Conservation (phyloP, 352 stramenopile genomes). For the Pythium myriotylum region DNA sequence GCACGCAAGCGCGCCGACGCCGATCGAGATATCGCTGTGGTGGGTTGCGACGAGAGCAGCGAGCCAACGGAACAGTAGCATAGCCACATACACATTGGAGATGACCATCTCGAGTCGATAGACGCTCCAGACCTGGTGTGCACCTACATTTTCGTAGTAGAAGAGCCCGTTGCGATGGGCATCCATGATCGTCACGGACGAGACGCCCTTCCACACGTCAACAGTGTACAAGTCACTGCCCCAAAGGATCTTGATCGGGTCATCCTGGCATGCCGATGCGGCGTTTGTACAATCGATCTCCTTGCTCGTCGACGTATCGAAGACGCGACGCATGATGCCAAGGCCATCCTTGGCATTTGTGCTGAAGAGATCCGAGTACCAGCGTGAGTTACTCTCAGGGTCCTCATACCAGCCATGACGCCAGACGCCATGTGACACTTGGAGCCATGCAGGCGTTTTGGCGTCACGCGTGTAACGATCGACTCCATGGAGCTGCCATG, state of each 20-base stretch:
- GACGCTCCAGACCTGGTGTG: conserved; percentile 23
- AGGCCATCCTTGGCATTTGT: conserved; percentile 19
- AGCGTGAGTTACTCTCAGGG: conserved; percentile 2
- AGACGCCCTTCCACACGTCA: background rate
- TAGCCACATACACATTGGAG: conserved; percentile 40
- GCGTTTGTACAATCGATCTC: conserved; percentile 34
- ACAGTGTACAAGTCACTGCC: conserved; percentile 14
- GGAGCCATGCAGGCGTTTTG: conserved; percentile 45
- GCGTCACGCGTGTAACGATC: conserved; percentile 28
- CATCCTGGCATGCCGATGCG: conserved; percentile 5
- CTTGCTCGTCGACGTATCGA: conserved; percentile 31
- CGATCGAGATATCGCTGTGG: conserved; percentile 23
- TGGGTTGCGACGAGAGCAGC: conserved; percentile 45
- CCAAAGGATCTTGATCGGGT: conserved; percentile 12
- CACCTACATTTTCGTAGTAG: conserved; percentile 20
- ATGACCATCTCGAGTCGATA: conserved; percentile 56
- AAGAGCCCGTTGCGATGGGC: conserved; percentile 43
- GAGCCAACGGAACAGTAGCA: conserved; percentile 47
- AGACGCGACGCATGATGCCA: conserved; percentile 36
- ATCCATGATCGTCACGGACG: conserved; percentile 26
- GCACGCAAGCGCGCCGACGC: conserved; percentile 42
- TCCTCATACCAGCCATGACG: conserved; percentile 50
- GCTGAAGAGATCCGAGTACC: conserved; percentile 43
- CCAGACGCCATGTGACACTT: conserved; percentile 27
- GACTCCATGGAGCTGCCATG: conserved; percentile 23